A percentile compares a stretch with the other conserved stretches of the same genome.
Conservation (phyloP, 2,329 filamentous ascomycete species). For the Arthrobotrys conoides region DNA sequence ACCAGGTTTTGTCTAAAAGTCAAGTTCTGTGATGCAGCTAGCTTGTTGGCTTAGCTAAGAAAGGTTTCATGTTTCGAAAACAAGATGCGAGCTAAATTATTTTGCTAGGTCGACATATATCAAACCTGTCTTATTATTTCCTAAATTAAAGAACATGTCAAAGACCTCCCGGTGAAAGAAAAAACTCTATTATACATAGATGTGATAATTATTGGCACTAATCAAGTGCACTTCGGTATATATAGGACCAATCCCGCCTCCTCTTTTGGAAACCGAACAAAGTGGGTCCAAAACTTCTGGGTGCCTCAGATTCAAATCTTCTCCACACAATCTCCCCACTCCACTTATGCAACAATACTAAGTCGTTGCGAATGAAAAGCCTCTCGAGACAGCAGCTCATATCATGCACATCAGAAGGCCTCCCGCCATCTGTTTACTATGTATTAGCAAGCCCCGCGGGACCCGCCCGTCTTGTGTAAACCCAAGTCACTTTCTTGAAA, state of each 20-base stretch:
- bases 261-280: slow-evolving; percentile 17
- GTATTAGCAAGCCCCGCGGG: slow-evolving; percentile 32
- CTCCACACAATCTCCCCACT: slow-evolving; percentile 11
- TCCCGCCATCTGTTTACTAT: slow-evolving; percentile 6
- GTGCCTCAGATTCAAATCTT: slow-evolving; percentile 12
- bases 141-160: slow-evolving; percentile 23
- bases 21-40: background rate
- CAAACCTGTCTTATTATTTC: slow-evolving; percentile 8
- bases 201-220: background rate
- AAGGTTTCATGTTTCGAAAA: slow-evolving; percentile 1
- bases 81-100: background rate
- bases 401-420: slow-evolving; percentile 11
- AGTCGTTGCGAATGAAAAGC: background rate
- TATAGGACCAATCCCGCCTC: slow-evolving; percentile 31
- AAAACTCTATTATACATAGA: background rate
- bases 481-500: background rate
- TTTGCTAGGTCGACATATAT: slow-evolving; percentile 3
- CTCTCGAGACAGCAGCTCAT: background rate
- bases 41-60: background rate
- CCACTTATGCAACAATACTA: slow-evolving; percentile 16
- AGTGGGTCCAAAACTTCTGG: slow-evolving; percentile 16
- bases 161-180: slow-evolving; percentile 1
- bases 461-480: slow-evolving; percentile 30
- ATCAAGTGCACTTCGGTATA: slow-evolving; percentile 5
- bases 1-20: slow-evolving; percentile 10